A percentile compares a stretch with the other conserved stretches of the same genome.
These are phyloP conservation scores for Haematococcus lacustris DNA, from an alignment of 139 green algal genomes.

Conservation along the genomic window DNA sequence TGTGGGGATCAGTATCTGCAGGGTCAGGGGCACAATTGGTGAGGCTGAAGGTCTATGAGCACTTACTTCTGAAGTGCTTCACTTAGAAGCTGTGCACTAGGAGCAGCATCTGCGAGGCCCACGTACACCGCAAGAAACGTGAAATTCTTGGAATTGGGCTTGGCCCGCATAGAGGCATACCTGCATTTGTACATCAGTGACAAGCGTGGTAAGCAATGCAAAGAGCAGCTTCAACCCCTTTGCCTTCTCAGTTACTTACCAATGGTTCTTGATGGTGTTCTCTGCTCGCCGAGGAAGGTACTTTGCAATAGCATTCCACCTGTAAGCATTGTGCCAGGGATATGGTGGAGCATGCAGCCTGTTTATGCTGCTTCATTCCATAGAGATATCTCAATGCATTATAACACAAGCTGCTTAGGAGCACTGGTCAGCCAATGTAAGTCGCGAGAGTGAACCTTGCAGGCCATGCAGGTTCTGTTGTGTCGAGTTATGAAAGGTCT, in stretches of 20 bases:
- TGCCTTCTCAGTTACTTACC: neutral
- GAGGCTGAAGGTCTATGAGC: too few relatives aligned
- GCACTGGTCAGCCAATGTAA: too few relatives aligned
- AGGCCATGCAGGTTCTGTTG: neutral
- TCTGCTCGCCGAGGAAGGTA: neutral
- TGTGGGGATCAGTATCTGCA: neutral
- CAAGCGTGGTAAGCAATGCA: neutral
- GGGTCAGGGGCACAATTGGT: neutral
- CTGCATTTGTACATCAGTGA: neutral
- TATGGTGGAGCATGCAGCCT: too few relatives aligned
- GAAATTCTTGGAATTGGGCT: neutral
- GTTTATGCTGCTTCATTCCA: too few relatives aligned
- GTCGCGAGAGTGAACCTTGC: too few relatives aligned
- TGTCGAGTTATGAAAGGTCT: too few relatives aligned
- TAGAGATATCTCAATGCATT: too few relatives aligned
- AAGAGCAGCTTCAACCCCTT: neutral
- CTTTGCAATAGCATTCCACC: neutral
- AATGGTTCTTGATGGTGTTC: neutral
- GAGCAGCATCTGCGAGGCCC: too few relatives aligned
- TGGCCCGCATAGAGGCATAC: neutral
- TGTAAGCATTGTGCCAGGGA: too few relatives aligned
- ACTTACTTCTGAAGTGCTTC: too few relatives aligned
- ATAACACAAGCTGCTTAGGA: too few relatives aligned
- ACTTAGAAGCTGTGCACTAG: too few relatives aligned
- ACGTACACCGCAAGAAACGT: neutral